Percentiles rank a stretch among this genome's conserved stretches.
Evolutionary conservation across 768 basidiomycete genomes (phyloP).

Genomic region (Suillus hirtellus): DNA sequence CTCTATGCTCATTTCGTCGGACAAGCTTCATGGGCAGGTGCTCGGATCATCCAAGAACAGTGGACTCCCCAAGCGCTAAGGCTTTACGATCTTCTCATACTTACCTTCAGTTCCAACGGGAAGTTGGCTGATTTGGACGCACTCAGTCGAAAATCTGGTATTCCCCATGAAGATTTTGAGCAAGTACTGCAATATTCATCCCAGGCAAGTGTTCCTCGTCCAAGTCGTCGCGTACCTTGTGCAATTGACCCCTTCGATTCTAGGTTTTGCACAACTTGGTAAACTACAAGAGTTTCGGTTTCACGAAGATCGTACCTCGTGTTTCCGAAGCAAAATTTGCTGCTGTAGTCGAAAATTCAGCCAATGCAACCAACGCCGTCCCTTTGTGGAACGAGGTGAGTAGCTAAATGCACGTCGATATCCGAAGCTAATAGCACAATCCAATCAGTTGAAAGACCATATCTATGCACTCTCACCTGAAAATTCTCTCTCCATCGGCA

Average conservation of each 20-base stretch:
- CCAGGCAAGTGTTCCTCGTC: constrained; percentile 48
- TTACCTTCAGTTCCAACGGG: constrained; percentile 63
- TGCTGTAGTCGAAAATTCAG: constrained; percentile 59
- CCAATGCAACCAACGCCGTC: constrained; percentile 53
- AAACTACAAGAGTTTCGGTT: constrained; percentile 83
- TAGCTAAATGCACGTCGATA: constrained; percentile 8
- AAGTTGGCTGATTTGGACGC: constrained; percentile 55
- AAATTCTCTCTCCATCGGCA: constrained; percentile 72
- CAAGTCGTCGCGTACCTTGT: neutral
- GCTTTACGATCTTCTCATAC: constrained; percentile 71
- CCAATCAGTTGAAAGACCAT: constrained; percentile 62
- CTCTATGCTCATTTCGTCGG: constrained; percentile 74
- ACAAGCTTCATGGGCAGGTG: constrained; percentile 81
- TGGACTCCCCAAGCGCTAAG: constrained; percentile 72
- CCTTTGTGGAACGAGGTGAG: constrained; percentile 65
- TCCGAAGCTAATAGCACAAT: constrained; percentile 5
- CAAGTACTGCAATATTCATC: constrained; percentile 69
- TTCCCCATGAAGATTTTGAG: constrained; percentile 65
- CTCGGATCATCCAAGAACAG: constrained; percentile 80
- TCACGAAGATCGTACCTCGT: constrained; percentile 84
- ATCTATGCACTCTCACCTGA: constrained; percentile 73
- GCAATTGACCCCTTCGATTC: neutral
- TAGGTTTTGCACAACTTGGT: constrained; percentile 45
- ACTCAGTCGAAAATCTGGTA: constrained; percentile 53
- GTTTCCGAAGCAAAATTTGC: constrained; percentile 61